Conservation (phyloP, 176 grass and related monocot genomes). For the Saccharum officinarum region DNA sequence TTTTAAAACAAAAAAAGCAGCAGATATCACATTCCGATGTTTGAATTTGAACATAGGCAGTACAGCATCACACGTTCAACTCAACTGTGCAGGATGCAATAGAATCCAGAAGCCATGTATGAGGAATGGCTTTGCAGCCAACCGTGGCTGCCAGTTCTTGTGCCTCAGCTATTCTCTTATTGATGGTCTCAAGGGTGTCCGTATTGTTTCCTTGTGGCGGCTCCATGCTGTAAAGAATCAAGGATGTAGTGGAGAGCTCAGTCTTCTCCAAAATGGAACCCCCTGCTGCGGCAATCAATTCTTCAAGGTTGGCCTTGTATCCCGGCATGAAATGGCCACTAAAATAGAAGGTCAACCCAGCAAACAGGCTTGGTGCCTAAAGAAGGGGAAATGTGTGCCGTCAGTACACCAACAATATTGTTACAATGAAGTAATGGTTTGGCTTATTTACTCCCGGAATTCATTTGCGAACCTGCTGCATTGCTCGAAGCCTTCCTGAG, state of each 20-base stretch:
- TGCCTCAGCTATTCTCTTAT: constrained; percentile 67
- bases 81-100: constrained; percentile 79
- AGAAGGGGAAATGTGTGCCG: constrained; percentile 20
- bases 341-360: constrained; percentile 67
- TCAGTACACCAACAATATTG: constrained; percentile 21
- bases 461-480: constrained; percentile 53
- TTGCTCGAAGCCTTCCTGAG: constrained; percentile 62
- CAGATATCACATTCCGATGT: background rate
- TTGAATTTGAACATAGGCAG: background rate
- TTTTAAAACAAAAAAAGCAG: background rate
- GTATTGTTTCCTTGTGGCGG: constrained; percentile 55
- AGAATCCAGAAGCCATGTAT: constrained; percentile 90
- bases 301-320: constrained; percentile 79
- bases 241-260: constrained; percentile 43
- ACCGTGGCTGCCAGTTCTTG: constrained; percentile 53
- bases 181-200: constrained; percentile 42
- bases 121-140: constrained; percentile 62
- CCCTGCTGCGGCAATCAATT: constrained; percentile 63
- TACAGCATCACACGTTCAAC: constrained; percentile 12
- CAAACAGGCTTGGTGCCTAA: constrained; percentile 76
- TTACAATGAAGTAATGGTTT: background rate
- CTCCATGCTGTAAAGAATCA: constrained; percentile 79
- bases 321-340: constrained; percentile 67
- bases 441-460: background rate
- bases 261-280: constrained; percentile 51